Conservation (phyloP, 768 basidiomycete genomes). For the Porphyrellus cyaneotinctus region DNA sequence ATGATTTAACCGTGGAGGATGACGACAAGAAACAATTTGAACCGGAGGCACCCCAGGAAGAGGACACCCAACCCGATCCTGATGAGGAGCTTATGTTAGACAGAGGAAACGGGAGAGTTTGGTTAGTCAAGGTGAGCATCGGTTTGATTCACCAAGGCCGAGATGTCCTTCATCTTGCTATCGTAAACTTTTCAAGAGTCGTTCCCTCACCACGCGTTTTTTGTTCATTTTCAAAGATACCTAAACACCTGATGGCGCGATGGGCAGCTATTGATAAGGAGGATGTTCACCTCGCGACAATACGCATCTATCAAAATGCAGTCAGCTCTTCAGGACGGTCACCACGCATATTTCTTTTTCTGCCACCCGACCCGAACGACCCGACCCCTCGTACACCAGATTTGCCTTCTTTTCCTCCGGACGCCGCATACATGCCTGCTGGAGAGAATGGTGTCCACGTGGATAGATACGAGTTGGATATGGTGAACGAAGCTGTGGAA, state of each 20-base stretch:
- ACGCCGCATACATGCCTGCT: slow-evolving; percentile 29
- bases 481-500: slow-evolving; percentile 80
- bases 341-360: slow-evolving; percentile 62
- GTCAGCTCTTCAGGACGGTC: slow-evolving; percentile 43
- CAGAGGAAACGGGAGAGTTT: slow-evolving; percentile 69
- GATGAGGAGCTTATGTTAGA: slow-evolving; percentile 81
- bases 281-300: slow-evolving; percentile 76
- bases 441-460: slow-evolving; percentile 31
- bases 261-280: slow-evolving; percentile 77
- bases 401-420: slow-evolving; percentile 25
- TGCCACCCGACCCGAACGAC: slow-evolving; percentile 54
- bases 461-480: slow-evolving; percentile 82
- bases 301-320: slow-evolving; percentile 68
- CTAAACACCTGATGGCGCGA: slow-evolving; percentile 79
- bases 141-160: neutral
- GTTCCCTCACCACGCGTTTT: slow-evolving; percentile 6
- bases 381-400: slow-evolving; percentile 28
- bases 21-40: slow-evolving; percentile 78
- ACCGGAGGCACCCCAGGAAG: slow-evolving; percentile 46
- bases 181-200: neutral
- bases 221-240: slow-evolving; percentile 51
- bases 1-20: slow-evolving; percentile 42
- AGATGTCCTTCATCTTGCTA: neutral
- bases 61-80: slow-evolving; percentile 69
- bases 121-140: slow-evolving; percentile 77